Evolutionary conservation across 768 basidiomycete genomes (phyloP).

Genomic region (Gautieria morchelliformis): DNA sequence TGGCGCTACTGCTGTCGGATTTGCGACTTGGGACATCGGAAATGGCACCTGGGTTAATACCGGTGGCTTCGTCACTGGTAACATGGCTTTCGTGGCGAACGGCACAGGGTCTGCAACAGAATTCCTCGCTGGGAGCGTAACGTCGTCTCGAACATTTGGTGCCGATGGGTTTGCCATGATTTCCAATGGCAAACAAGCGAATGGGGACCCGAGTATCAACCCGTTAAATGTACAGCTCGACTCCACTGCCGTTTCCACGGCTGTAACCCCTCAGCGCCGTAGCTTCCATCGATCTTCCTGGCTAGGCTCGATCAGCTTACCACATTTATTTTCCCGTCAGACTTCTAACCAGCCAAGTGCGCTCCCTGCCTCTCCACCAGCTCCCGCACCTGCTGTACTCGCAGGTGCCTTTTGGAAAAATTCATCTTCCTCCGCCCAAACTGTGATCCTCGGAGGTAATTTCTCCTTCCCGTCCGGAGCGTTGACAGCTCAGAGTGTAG

Average conservation of each 20-base stretch:
- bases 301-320: constrained; percentile 27
- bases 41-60: constrained; percentile 58
- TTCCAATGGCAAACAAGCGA: constrained; percentile 42
- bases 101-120: constrained; percentile 46
- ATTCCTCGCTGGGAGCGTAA: constrained; percentile 61
- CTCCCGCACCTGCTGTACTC: constrained; percentile 71
- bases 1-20: constrained; percentile 40
- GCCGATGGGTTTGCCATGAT: constrained; percentile 75
- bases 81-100: constrained; percentile 60
- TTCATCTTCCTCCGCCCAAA: constrained; percentile 44
- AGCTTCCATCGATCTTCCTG: constrained; percentile 40
- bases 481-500: constrained; percentile 46
- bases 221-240: constrained; percentile 54
- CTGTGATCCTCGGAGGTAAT: constrained; percentile 83
- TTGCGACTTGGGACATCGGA: constrained; percentile 65
- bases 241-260: constrained; percentile 21
- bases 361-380: constrained; percentile 46
- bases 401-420: constrained; percentile 90
- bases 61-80: constrained; percentile 66
- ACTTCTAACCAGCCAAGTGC: constrained; percentile 31
- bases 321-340: constrained; percentile 42
- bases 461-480: constrained; percentile 51
- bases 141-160: constrained; percentile 49
- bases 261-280: constrained; percentile 24
- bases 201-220: constrained; percentile 45